These are phyloP conservation scores for Eucalyptus shirleyi DNA, from an alignment of 345 rosid species.

Conservation along the genomic window DNA sequence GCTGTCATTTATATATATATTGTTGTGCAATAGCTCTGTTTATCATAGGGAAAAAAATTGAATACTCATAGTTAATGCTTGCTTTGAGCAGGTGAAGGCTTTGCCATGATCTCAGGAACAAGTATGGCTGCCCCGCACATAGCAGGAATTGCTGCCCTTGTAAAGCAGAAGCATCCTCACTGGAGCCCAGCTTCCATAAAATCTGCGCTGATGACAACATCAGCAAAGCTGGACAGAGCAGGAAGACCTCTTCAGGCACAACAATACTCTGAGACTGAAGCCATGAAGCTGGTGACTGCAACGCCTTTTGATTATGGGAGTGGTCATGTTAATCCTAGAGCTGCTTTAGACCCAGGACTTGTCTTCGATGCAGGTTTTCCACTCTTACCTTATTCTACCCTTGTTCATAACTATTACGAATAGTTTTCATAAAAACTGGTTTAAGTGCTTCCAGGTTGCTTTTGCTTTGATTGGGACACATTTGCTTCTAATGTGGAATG, in stretches of 20 bases:
- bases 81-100: conserved; percentile 73
- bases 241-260: conserved; percentile 94
- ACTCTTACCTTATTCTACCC: neutral
- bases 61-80: neutral
- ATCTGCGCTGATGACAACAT: conserved; percentile 92
- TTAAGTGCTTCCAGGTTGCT: neutral
- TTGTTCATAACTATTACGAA: neutral
- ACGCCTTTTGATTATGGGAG: conserved; percentile 98
- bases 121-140: conserved; percentile 99
- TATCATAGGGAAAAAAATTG: neutral
- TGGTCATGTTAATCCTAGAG: conserved; percentile 93
- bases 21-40: neutral
- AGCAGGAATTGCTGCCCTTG: conserved; percentile 96
- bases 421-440: neutral
- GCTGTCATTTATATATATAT: neutral
- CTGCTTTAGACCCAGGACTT: conserved; percentile 97
- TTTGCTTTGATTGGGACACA: neutral
- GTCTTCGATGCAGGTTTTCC: conserved; percentile 77
- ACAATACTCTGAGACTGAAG: conserved; percentile 79
- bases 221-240: conserved; percentile 72
- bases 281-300: conserved; percentile 57
- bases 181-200: conserved; percentile 99
- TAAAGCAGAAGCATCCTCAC: conserved; percentile 89
- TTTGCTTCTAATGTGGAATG: neutral
- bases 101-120: conserved; percentile 95